phyloP scores from a whole-genome alignment of 306 rosid genomes.

The Benincasa hispida region DNA sequence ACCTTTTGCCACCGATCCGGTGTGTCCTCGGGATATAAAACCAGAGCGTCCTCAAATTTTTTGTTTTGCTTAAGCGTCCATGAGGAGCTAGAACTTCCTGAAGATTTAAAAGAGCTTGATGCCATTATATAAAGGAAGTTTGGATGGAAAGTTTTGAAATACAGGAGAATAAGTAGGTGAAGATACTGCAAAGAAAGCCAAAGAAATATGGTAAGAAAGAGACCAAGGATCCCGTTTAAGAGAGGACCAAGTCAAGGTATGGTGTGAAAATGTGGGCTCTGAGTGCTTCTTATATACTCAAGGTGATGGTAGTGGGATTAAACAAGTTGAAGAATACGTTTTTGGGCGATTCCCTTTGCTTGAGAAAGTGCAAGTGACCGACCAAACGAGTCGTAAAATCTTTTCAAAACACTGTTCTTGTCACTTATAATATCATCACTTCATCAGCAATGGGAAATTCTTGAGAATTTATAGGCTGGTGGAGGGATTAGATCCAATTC shows the following conservation, averaged over 20 bases:
- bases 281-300: constrained; percentile 38
- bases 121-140: constrained; percentile 18
- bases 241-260: constrained; percentile 10
- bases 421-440: constrained; percentile 13
- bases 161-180: not conserved
- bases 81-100: constrained; percentile 17
- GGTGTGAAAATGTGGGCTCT: constrained; percentile 13
- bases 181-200: not conserved
- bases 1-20: constrained; percentile 81
- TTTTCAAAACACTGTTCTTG: constrained; percentile 11
- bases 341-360: constrained; percentile 28
- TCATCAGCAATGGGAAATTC: constrained; percentile 22
- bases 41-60: constrained; percentile 81
- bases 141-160: not conserved
- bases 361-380: not conserved
- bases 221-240: not conserved
- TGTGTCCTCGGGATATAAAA: constrained; percentile 61
- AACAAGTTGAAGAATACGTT: constrained; percentile 41
- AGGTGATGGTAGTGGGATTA: constrained; percentile 12
- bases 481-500: constrained; percentile 55
- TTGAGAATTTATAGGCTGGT: constrained; percentile 25
- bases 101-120: constrained; percentile 13
- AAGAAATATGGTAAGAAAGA: not conserved
- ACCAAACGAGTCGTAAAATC: not conserved
- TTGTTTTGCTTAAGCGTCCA: constrained; percentile 83